Conservation (phyloP, 495 filamentous ascomycete genomes). For the Penicillium bialowiezense region DNA sequence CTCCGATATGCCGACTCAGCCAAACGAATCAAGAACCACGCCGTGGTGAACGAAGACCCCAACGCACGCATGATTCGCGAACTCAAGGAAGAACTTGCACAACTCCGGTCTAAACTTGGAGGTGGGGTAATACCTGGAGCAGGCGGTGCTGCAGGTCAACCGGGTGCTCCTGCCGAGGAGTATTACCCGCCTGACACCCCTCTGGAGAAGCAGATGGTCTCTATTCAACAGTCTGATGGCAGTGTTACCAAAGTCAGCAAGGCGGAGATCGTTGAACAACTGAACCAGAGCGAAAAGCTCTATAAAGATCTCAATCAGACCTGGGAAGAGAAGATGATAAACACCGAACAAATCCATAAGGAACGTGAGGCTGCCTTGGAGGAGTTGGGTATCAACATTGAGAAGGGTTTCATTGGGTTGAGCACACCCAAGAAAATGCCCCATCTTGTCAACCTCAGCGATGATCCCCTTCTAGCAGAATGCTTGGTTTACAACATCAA, state of each 20-base stretch:
- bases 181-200: constrained; percentile 89
- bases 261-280: constrained; percentile 95
- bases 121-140: constrained; percentile 54
- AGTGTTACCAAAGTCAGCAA: constrained; percentile 94
- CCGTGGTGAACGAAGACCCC: constrained; percentile 97
- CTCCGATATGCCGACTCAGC: constrained; percentile 96
- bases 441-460: constrained; percentile 95
- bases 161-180: constrained; percentile 60
- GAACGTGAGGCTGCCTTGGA: constrained; percentile 94
- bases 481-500: constrained; percentile 99
- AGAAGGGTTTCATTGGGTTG: constrained; percentile 94
- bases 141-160: constrained; percentile 26
- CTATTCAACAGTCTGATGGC: constrained; percentile 83
- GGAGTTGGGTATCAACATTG: constrained; percentile 96
- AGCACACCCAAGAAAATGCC: constrained; percentile 99
- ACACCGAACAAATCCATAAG: constrained; percentile 96
- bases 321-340: constrained; percentile 94
- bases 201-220: constrained; percentile 92
- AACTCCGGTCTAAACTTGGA: constrained; percentile 82
- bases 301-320: constrained; percentile 97
- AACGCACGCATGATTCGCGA: constrained; percentile 99
- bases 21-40: constrained; percentile 99
- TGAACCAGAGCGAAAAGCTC: constrained; percentile 93
- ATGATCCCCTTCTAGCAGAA: constrained; percentile 92
- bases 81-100: constrained; percentile 88